phyloP scores from a whole-genome alignment of 2,329 filamentous ascomycete species.

The Acrocalymma vagum region DNA sequence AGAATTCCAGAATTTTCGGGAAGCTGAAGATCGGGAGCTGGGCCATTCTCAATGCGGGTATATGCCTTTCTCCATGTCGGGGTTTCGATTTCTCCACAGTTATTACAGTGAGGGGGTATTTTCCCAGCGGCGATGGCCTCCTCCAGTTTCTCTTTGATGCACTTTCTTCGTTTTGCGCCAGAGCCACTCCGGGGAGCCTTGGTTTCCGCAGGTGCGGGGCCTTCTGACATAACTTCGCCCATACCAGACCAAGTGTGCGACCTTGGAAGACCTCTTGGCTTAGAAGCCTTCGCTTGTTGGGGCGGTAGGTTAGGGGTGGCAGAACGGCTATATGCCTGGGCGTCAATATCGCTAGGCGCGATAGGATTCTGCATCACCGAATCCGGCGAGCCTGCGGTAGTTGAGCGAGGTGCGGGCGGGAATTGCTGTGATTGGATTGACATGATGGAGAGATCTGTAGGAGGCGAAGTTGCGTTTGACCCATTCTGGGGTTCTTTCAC shows the following conservation, averaged over 20 bases:
- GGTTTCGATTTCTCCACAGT: slow-evolving; percentile 95
- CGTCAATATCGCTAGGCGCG: slow-evolving; percentile 26
- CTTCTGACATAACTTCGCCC: slow-evolving; percentile 44
- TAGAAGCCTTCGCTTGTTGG: slow-evolving; percentile 25
- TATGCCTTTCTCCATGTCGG: slow-evolving; percentile 96
- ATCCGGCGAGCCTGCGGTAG: slow-evolving; percentile 26
- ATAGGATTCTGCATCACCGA: slow-evolving; percentile 22
- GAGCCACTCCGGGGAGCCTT: slow-evolving; percentile 53
- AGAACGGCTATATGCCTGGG: slow-evolving; percentile 29
- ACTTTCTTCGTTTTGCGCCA: slow-evolving; percentile 72
- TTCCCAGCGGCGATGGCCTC: slow-evolving; percentile 76
- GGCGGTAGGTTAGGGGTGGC: slow-evolving; percentile 29
- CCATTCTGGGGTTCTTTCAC: not conserved
- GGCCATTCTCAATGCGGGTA: slow-evolving; percentile 76
- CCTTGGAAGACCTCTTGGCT: slow-evolving; percentile 39
- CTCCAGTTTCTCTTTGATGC: slow-evolving; percentile 65
- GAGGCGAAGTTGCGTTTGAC: slow-evolving; percentile 1
- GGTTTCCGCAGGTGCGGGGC: slow-evolving; percentile 29
- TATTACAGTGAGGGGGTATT: slow-evolving; percentile 87
- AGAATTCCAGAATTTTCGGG: slow-evolving; percentile 76
- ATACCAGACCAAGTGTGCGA: slow-evolving; percentile 49
- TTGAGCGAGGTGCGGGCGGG: slow-evolving; percentile 10
- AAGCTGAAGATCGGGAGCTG: slow-evolving; percentile 74
- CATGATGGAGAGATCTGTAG: slow-evolving; percentile 9
- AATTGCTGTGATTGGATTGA: slow-evolving; percentile 4